A percentile compares a stretch with the other conserved stretches of the same genome.
Conservation (phyloP, 2,329 filamentous ascomycete genomes). For the Xylariales sp. region DNA sequence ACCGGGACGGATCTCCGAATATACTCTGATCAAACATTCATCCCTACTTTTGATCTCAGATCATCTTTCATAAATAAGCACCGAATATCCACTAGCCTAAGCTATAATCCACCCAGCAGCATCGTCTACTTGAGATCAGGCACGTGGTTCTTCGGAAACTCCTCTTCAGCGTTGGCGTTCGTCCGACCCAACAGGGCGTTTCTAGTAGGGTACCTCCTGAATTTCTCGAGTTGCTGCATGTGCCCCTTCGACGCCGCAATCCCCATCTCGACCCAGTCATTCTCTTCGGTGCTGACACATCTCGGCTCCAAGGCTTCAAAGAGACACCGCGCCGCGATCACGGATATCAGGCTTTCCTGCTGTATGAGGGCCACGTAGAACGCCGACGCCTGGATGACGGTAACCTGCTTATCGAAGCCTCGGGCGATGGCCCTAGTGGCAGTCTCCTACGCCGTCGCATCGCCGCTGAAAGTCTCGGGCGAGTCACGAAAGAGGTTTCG, state of each 20-base stretch:
- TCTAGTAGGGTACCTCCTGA: slow-evolving; percentile 38
- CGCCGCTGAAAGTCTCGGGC: slow-evolving; percentile 20
- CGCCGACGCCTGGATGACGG: slow-evolving; percentile 26
- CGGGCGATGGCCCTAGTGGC: slow-evolving; percentile 25
- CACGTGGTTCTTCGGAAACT: slow-evolving; percentile 25
- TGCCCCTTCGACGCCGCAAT: slow-evolving; percentile 33
- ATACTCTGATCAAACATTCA: no score
- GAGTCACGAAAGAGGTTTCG: slow-evolving; percentile 36
- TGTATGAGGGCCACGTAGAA: slow-evolving; percentile 38
- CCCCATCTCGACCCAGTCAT: slow-evolving; percentile 29
- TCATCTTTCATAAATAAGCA: no score
- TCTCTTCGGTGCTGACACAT: slow-evolving; percentile 19
- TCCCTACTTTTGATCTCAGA: no score
- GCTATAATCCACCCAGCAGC: no score
- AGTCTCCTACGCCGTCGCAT: slow-evolving; percentile 18
- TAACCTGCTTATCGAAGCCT: slow-evolving; percentile 30
- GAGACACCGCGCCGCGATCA: slow-evolving; percentile 29
- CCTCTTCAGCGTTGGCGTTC: slow-evolving; percentile 35
- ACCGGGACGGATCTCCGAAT: no score
- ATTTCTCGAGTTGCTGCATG: slow-evolving; percentile 28
- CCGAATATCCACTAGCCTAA: no score
- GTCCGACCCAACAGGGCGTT: slow-evolving; percentile 32
- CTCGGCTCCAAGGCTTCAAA: slow-evolving; percentile 28
- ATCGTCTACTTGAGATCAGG: no score
- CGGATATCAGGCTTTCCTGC: slow-evolving; percentile 23